Base-by-base conservation (phyloP, 129 eudicot species). In the Kitagawia praeruptora region DNA sequence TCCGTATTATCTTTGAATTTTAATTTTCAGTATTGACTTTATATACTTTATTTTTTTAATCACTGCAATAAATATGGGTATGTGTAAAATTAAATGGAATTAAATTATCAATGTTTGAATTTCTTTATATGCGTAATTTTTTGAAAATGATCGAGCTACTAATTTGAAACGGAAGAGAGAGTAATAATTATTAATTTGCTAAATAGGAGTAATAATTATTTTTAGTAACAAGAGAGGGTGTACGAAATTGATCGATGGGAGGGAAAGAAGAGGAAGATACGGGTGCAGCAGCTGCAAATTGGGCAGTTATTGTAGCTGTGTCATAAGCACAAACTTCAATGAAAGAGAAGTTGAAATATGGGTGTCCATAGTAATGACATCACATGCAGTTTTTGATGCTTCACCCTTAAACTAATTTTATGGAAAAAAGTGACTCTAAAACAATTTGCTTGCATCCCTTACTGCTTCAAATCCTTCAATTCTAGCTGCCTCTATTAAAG, bases 351-450 rank as follows among this genome's bases (percentile, higher is more conserved):
- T 74, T 46, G 61, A 44, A 74, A n/a, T 12, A 42, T 45, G 77
- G 34, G 77, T 42, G n/a, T 48, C 27, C 11, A 48, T 46, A 75
- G 77, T 75, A 75, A 75, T 75, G 77, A 75, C 58, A 75, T 75
- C 40, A 46, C 58, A 70, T 70, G 48, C 75, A 75, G 77, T 74
- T 74, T 39, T 23, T 72, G 76, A 42, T 74, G 21, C 25, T 71
- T 13, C 38, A n/a, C 28, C 42, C 42, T 45, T 23, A 27, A 11
- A 27, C 61, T 4, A 70, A 39, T 39, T 46, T 46, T 46, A 45
- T 75, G 49, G 77, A n/a, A n/a, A 25, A 44, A 74, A 61, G 37
- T 9, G 37, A n/a, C 6, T 9, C 34, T 9, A 0, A 23, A 28
- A n/a, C 69, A 61, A 61, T 61, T 61, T 23, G 66, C 31, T n/a